These are phyloP conservation scores for Adansonia digitata DNA, from an alignment of 345 rosid genomes.

Conservation along the genomic window DNA sequence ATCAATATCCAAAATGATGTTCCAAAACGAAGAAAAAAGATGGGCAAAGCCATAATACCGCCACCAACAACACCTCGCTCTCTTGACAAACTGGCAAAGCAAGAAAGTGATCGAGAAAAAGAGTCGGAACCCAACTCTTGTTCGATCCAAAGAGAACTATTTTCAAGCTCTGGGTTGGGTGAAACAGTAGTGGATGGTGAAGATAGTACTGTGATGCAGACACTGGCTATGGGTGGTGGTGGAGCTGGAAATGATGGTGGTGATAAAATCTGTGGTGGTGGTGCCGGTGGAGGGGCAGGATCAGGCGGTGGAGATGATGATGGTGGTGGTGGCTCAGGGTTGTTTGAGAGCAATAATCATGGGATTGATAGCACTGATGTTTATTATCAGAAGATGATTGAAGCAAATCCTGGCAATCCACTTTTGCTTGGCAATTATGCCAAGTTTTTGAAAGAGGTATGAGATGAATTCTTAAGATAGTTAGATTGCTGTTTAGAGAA, in stretches of 20 bases:
- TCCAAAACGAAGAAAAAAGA: slow-evolving; percentile 12
- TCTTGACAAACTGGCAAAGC: slow-evolving; percentile 26
- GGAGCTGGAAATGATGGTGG: slow-evolving; percentile 46
- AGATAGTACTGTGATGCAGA: slow-evolving; percentile 1
- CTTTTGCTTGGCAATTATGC: slow-evolving; percentile 84
- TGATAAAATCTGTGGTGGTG: slow-evolving; percentile 33
- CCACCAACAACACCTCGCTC: neutral
- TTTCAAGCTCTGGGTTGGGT: slow-evolving; percentile 23
- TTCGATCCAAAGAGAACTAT: neutral
- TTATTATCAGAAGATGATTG: slow-evolving; percentile 74
- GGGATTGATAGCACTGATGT: slow-evolving; percentile 43
- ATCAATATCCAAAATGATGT: slow-evolving; percentile 31
- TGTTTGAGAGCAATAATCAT: slow-evolving; percentile 29
- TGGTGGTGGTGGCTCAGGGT: slow-evolving; percentile 24
- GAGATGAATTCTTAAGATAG: neutral
- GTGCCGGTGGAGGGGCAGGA: slow-evolving; percentile 42
- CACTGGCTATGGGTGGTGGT: slow-evolving; percentile 29
- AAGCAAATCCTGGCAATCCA: slow-evolving; percentile 75
- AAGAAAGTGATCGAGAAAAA: slow-evolving; percentile 38
- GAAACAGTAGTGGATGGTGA: slow-evolving; percentile 12
- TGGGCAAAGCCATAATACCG: neutral
- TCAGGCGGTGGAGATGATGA: slow-evolving; percentile 33
- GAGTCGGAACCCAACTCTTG: neutral
- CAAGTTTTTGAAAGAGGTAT: slow-evolving; percentile 78
- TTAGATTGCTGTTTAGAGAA: neutral